Base-by-base conservation (phyloP, 2,329 filamentous ascomycete genomes). In the Aspergillus intermedius region DNA sequence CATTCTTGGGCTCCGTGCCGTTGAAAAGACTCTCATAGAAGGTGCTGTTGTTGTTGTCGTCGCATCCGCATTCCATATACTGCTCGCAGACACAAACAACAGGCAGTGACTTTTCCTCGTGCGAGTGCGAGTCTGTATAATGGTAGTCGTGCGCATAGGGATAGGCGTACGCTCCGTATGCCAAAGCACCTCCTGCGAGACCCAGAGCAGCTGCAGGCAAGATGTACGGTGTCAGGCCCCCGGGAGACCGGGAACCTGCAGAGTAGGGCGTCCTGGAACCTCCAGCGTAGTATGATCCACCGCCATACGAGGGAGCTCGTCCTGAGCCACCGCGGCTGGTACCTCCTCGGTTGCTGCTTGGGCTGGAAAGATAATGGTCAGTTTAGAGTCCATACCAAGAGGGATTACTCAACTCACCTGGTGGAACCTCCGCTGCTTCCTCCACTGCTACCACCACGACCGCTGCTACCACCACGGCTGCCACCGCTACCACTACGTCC, bases 1-100 rank as follows among this genome's bases (percentile, higher is more conserved):
- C 65, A 51, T 76, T 75, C 46, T 52, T 56, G 0, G 65, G 63
- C 32, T 63, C 59, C 3, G 64, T 71, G 30, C 72, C 70, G 43
- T 72, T 67, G 52, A 77, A 63, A 1, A 75, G 51, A 10, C 67
- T 63, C 41, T 70, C 58, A 48, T 74, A 62, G 52, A 70, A 74
- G 1, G 68, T 73, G 42, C 58, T 56, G 50, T 76, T 73, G 39
- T 65, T 65, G 52, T 71, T 73, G 37, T 74, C 66, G 48, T 83
- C 81, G 58, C 81, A 84, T 4, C 80, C 78, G 57, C 81, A 84
- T 30, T 73, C 71, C 15, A 62, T 65, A 56, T 77, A 77, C 49
- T 76, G 59, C 51, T 77, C 68, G 60, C 81, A 84, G 34, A 81
- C 60, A 58, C 81, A 84, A 3, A 74, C 65, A 5, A 83, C 75